These are phyloP conservation scores for Imleria badia DNA, from an alignment of 768 basidiomycete species.

Conservation along the genomic window DNA sequence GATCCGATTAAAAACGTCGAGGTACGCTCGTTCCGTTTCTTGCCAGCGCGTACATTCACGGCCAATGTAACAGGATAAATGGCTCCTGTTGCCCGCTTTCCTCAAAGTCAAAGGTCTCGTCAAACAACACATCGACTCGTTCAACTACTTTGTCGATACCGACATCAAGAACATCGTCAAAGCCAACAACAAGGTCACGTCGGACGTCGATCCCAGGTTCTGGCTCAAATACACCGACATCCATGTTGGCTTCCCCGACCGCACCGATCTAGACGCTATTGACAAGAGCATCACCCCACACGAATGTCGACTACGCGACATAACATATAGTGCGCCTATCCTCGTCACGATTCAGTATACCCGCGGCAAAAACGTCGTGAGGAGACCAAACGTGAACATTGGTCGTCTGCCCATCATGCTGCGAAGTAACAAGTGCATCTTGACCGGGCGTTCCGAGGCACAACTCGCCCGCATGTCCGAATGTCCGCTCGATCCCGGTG, in stretches of 20 bases:
- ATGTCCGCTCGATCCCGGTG: conserved; percentile 98
- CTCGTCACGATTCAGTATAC: conserved; percentile 95
- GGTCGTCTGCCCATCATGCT: conserved; percentile 96
- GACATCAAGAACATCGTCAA: conserved; percentile 97
- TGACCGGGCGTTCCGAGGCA: conserved; percentile 72
- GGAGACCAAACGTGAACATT: conserved; percentile 78
- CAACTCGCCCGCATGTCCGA: conserved; percentile 94
- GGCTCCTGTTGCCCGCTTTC: conserved; percentile 95
- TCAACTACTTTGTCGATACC: conserved; percentile 97
- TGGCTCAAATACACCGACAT: conserved; percentile 98
- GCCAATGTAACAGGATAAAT: conserved; percentile 76
- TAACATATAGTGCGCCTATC: conserved; percentile 91
- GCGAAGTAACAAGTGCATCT: conserved; percentile 89
- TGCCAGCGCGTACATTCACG: conserved; percentile 1
- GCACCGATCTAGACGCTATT: conserved; percentile 77
- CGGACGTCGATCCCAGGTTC: conserved; percentile 95
- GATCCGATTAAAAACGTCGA: conserved; percentile 91
- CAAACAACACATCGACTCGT: conserved; percentile 98
- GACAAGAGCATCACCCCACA: conserved; percentile 90
- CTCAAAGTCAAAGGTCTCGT: conserved; percentile 97
- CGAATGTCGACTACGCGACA: conserved; percentile 94
- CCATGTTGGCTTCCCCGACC: conserved; percentile 86
- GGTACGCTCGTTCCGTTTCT: conserved; percentile 46
- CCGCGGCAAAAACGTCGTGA: conserved; percentile 85
- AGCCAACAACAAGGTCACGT: conserved; percentile 91